Conservation (phyloP, 148 eudicot genomes). For the Vaccinium myrtillus region DNA sequence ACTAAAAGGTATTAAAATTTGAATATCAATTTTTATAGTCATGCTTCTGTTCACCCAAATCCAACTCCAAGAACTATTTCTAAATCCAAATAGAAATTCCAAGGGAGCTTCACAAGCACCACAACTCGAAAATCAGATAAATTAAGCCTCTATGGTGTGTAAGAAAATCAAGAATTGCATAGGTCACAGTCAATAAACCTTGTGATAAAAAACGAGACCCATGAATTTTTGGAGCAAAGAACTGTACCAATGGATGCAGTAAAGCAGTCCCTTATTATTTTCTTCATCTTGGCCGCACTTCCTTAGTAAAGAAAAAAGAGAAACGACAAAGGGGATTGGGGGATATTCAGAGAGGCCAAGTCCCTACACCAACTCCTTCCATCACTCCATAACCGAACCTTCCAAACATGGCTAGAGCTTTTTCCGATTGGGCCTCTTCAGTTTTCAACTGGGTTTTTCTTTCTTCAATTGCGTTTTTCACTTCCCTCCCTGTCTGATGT, state of each 20-base stretch:
- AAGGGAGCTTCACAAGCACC: not conserved
- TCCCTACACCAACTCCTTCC: conserved; percentile 49
- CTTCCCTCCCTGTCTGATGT: not conserved
- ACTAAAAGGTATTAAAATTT: not conserved
- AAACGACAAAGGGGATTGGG: conserved; percentile 10
- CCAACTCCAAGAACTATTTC: not conserved
- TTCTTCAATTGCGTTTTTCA: not conserved
- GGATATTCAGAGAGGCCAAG: conserved; percentile 59
- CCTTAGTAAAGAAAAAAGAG: not conserved
- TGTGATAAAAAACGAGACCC: not conserved
- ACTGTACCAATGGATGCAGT: not conserved
- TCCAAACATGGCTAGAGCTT: conserved; percentile 6
- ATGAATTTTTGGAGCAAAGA: not conserved
- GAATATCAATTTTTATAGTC: not conserved
- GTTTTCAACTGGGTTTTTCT: not conserved
- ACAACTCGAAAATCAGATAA: not conserved
- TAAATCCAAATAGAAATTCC: not conserved
- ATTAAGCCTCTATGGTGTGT: not conserved
- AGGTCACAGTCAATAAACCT: not conserved
- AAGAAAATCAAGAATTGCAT: not conserved
- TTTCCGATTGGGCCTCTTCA: not conserved
- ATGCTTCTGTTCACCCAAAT: not conserved
- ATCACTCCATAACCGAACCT: conserved; percentile 47
- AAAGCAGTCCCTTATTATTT: not conserved
- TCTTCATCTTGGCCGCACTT: conserved; percentile 18